phyloP scores from a whole-genome alignment of 495 filamentous ascomycete species.

The Xylaria cubensis region DNA sequence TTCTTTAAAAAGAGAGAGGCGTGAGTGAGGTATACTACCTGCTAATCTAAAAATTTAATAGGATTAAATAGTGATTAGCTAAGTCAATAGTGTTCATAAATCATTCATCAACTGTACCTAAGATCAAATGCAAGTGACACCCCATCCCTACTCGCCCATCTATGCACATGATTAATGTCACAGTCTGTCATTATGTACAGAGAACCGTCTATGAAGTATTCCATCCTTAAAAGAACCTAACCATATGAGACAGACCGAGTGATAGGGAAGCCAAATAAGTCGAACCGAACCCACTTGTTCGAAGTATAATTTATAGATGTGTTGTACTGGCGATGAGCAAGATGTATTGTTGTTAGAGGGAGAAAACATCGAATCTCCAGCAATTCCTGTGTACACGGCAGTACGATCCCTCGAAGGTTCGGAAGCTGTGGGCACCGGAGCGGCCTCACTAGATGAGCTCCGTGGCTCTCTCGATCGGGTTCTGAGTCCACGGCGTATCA shows the following conservation, averaged over 20 bases:
- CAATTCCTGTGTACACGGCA: neutral
- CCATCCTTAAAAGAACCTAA: neutral
- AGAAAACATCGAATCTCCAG: neutral
- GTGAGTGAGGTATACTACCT: neutral
- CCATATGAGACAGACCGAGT: neutral
- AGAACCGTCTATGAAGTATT: neutral
- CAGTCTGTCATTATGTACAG: constrained; percentile 2
- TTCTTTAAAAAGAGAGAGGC: neutral
- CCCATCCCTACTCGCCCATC: neutral
- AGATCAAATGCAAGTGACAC: neutral
- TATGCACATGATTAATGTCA: constrained; percentile 15
- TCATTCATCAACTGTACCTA: neutral
- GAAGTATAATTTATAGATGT: neutral
- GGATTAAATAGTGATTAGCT: neutral
- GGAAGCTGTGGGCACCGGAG: neutral
- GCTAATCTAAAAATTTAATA: neutral
- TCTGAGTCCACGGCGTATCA: constrained; percentile 22
- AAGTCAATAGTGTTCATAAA: constrained; percentile 8
- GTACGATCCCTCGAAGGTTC: neutral
- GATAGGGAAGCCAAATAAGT: neutral
- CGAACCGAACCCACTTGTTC: neutral
- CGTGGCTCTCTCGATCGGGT: neutral
- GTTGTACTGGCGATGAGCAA: neutral
- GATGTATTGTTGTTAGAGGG: neutral
- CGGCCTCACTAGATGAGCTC: neutral